Conservation (phyloP, 129 eudicot species). For the Kitagawia praeruptora region DNA sequence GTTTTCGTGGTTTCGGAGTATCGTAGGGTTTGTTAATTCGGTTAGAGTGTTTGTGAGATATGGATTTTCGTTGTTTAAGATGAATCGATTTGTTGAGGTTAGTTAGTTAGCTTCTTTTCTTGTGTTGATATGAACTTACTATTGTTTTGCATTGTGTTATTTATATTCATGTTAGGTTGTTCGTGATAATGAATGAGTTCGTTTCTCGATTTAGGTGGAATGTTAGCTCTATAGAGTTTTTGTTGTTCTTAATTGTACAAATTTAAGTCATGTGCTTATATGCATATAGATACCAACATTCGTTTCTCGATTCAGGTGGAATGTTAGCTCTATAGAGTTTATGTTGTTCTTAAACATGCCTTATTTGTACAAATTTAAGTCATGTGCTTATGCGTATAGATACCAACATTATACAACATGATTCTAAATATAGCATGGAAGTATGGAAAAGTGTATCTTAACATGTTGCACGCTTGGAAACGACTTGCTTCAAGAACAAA, state of each 20-base stretch:
- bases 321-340: neutral
- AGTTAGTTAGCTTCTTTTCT: neutral
- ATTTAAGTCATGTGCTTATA: neutral
- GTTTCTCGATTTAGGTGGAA: neutral
- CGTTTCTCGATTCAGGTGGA: neutral
- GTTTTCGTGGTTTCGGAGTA: constrained; percentile 27
- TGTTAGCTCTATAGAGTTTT: neutral
- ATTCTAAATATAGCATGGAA: neutral
- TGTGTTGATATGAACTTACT: too few species aligned
- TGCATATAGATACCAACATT: neutral
- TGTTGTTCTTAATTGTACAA: too few species aligned
- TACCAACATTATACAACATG: neutral
- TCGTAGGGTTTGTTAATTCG: constrained; percentile 46
- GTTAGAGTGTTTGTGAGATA: constrained; percentile 45
- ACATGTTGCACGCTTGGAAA: neutral
- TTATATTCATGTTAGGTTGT: neutral
- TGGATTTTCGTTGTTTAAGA: constrained; percentile 61
- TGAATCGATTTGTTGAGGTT: constrained; percentile 79
- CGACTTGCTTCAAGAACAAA: neutral
- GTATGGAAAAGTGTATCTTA: neutral
- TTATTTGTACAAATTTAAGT: neutral
- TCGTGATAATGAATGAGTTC: too few species aligned
- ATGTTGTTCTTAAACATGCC: neutral
- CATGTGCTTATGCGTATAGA: neutral
- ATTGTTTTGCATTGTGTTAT: neutral